Base-by-base conservation (phyloP, 2,329 filamentous ascomycete species). In the Talaromyces piceae region DNA sequence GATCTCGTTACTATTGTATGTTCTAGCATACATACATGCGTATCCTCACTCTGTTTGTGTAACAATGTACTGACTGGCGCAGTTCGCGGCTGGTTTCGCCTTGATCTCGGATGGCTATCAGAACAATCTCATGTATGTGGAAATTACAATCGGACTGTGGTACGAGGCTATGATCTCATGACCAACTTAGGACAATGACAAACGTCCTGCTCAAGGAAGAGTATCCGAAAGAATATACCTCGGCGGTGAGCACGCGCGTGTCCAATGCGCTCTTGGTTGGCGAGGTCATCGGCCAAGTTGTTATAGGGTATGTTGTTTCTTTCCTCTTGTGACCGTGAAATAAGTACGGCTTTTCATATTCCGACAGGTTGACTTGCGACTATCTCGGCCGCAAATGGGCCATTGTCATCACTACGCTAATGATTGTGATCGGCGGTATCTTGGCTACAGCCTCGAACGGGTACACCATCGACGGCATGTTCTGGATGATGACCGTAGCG, bases 401-500 rank as follows among this genome's bases (percentile, higher is more conserved):
- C 22, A 75, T 76, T 39, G 58, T 77, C 26, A 61, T 69, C 12
- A 74, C 74, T 0, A 76, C 74, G 0, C 33, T 66, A 1, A 70
- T 75, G 62, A 67, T 77, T n/a, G 69, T 76, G 6, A 49, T 76
- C 37, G 73, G 74, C 4, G 67, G 72, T 2, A 68, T 76, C 23
- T 54, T 77, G 16, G 73, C 73, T 1, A 73, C 71, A 0, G 75
- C 73, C 3, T 65, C 72, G 0, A 62, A 73, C 50, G 75, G 75
- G 8, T 56, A 63, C 4, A 77, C 74, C 2, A 68, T 73, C 27
- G 53, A 72, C 16, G 73, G 72, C 51, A 77, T 79, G 73, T 74
- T 77, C 50, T 77, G 75, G 74, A 77, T 77, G 69, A 64, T 78
- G 66, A 76, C 72, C 0, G 62, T 78, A 16, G 68, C 74, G 4